Evolutionary conservation across 2,329 filamentous ascomycete genomes (phyloP), one percentile per base, ranked within the genome.

Genomic region (Fusarium sp.): DNA sequence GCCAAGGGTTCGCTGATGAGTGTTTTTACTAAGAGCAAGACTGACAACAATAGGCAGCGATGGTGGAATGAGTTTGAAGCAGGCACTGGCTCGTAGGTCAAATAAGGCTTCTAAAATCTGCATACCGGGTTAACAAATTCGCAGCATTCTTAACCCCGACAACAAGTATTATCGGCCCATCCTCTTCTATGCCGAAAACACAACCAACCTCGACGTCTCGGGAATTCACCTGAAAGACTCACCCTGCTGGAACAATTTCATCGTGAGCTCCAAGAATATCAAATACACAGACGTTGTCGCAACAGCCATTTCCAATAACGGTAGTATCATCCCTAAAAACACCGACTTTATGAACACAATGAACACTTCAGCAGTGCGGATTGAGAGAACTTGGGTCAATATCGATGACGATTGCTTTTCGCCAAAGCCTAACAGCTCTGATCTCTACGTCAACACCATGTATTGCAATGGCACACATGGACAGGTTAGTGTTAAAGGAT

Each of bases 181-280:
- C 27, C 80, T 89, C 4, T 89, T 89, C 76, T 80, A 88, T 36
- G 87, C 85, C 0, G 85, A 89, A 73, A 88, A 89, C 46, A 84
- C 86, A 1, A 89, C 86, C 6, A 84, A 87, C 21, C 74, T 89
- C 4, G 81, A 81, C 5, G 81, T 89, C 7, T 81, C 84, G 35
- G 87, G 87, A 2, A 87, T 89, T 52, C 83, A 84, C 17, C 81
- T 88, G 68, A 83, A 87, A 60, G 85, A 88, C 73, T 88, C 85
- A 1, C 87, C 87, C 2, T 88, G 85, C 78, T 89, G 87, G 87
- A 88, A 84, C 4, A 90, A 87, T 71, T 89, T 89, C 67, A 79
- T 89, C 35, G 85, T 89, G 15, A 83, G 83, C 31, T 87, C 80
- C 42, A 78, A 87, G 72, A 84, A 87, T 61, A 77, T 88, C 48